These are phyloP conservation scores for Dryadomyces quercus-mongolicae DNA, from an alignment of 2,329 filamentous ascomycete species.

Conservation along the genomic window DNA sequence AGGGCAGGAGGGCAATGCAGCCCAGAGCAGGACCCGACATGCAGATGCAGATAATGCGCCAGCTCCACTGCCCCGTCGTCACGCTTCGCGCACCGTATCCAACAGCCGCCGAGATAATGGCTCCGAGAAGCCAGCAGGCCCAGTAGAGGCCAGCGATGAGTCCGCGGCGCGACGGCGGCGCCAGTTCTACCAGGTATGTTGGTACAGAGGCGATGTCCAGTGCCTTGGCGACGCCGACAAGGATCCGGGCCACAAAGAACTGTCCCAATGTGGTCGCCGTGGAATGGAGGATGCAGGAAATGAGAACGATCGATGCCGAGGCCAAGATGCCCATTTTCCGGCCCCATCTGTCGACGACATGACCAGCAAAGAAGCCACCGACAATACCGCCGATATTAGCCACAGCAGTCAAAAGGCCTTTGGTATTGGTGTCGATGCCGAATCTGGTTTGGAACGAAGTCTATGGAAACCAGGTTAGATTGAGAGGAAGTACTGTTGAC, in stretches of 20 bases:
- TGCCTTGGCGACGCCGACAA: slow-evolving; percentile 16
- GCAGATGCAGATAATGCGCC: slow-evolving; percentile 23
- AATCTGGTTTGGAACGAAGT: neutral
- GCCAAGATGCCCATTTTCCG: slow-evolving; percentile 14
- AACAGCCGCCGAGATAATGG: slow-evolving; percentile 30
- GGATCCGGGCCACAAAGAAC: slow-evolving; percentile 15
- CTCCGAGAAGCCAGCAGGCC: slow-evolving; percentile 35
- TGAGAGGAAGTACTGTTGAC: no score
- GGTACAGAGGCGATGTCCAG: slow-evolving; percentile 18
- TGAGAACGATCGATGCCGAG: slow-evolving; percentile 10
- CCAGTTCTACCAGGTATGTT: slow-evolving; percentile 15
- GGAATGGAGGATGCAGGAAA: slow-evolving; percentile 13
- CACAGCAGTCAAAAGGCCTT: neutral
- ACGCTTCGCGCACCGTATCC: slow-evolving; percentile 27
- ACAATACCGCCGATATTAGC: neutral
- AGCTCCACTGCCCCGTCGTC: slow-evolving; percentile 23
- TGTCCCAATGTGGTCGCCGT: slow-evolving; percentile 10
- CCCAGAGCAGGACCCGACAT: slow-evolving; percentile 23
- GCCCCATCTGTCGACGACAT: slow-evolving; percentile 14
- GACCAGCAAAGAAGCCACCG: slow-evolving; percentile 7
- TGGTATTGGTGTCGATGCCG: slow-evolving; percentile 3
- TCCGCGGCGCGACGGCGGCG: slow-evolving; percentile 24
- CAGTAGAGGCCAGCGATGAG: slow-evolving; percentile 35
- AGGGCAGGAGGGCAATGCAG: slow-evolving; percentile 29
- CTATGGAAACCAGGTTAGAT: neutral